Evolutionary conservation across 2,329 filamentous ascomycete genomes (phyloP).

Genomic region (Cladosporium sp.): DNA sequence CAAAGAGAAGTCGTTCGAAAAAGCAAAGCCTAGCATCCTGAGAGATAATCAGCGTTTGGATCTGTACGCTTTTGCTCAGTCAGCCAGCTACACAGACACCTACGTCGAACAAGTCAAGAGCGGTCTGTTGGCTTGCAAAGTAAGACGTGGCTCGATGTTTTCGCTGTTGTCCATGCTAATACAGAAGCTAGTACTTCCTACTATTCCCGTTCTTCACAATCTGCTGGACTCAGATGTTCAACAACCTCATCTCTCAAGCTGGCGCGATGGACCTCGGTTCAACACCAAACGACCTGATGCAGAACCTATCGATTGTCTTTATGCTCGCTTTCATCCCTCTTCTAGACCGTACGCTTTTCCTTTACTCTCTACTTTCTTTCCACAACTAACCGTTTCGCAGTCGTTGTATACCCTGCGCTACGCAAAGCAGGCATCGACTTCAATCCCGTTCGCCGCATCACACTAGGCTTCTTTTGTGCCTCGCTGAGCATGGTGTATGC

Average conservation of each 20-base stretch:
- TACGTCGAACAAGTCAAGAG: conserved; percentile 2
- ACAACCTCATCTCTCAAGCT: conserved; percentile 20
- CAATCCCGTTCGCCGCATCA: conserved; percentile 20
- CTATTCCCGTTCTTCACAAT: conserved; percentile 4
- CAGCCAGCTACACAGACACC: conserved; percentile 71
- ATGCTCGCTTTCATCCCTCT: conserved; percentile 43
- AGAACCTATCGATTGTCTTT: conserved; percentile 25
- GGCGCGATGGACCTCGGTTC: conserved; percentile 40
- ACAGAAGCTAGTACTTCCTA: neutral
- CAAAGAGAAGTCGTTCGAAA: conserved; percentile 62
- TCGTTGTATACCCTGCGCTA: neutral
- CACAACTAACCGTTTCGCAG: neutral
- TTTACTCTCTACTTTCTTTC: neutral
- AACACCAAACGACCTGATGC: conserved; percentile 49
- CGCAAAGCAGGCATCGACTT: conserved; percentile 6
- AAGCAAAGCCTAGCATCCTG: conserved; percentile 66
- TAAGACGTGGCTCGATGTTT: neutral
- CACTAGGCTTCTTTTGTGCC: conserved; percentile 53
- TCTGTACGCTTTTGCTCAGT: conserved; percentile 61
- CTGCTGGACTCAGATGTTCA: conserved; percentile 16
- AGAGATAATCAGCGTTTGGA: conserved; percentile 37
- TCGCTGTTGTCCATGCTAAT: neutral
- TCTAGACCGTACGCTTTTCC: conserved; percentile 42
- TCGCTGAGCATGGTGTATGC: conserved; percentile 55
- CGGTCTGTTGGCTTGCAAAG: conserved; percentile 38